Conservation (phyloP, 805 yeast genomes). For the Saturnispora dispora region DNA sequence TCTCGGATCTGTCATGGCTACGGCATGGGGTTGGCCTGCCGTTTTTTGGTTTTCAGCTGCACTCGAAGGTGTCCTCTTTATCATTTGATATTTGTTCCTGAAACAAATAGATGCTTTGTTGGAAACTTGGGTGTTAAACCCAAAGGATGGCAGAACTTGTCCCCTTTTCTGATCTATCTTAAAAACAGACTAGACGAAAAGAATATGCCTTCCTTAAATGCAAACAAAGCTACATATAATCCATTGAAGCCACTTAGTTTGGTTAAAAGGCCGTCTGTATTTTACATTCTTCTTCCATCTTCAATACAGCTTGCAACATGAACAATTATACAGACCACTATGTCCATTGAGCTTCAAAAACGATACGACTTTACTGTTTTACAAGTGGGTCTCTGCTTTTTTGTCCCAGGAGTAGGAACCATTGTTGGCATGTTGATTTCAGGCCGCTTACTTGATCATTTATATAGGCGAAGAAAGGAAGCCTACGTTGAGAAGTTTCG, state of each 20-base stretch:
- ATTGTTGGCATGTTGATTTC: conserved; percentile 48
- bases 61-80: conserved; percentile 41
- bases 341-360: conserved; percentile 44
- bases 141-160: conserved; percentile 28
- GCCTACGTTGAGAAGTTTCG: conserved; percentile 23
- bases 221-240: conserved; percentile 18
- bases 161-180: conserved; percentile 34
- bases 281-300: conserved; percentile 40
- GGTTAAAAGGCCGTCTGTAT: conserved; percentile 24
- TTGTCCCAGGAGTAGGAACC: conserved; percentile 67
- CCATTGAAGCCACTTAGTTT: conserved; percentile 21
- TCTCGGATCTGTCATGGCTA: conserved; percentile 47
- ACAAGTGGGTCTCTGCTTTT: conserved; percentile 60
- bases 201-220: conserved; percentile 11
- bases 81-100: conserved; percentile 47
- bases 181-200: conserved; percentile 25
- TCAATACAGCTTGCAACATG: conserved; percentile 61
- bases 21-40: conserved; percentile 60
- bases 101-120: conserved; percentile 61
- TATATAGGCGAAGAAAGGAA: conserved; percentile 32
- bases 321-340: conserved; percentile 59
- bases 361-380: conserved; percentile 43
- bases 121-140: conserved; percentile 70
- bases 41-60: conserved; percentile 71
- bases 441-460: conserved; percentile 49